Evolutionary conservation across 1,139 yeast species (phyloP).

Genomic region (Scheffersomyces insectosa): DNA sequence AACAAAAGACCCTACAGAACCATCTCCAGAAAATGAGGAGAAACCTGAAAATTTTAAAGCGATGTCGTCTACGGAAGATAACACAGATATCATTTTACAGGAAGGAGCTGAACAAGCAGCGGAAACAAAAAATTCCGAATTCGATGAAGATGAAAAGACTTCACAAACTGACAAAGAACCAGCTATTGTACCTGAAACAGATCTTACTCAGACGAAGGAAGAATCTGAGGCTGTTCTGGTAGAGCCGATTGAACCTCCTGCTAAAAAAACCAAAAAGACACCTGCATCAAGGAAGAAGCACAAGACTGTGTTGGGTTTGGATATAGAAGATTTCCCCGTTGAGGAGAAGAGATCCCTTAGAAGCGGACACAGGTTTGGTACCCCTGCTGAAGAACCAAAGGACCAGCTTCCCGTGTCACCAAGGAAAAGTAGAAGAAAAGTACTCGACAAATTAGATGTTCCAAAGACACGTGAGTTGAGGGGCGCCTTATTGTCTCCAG

Average conservation of each 20-base stretch:
- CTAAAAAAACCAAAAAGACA: not conserved
- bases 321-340: conserved; percentile 6
- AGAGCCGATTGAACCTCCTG: not conserved
- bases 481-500: conserved; percentile 6
- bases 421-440: too few relatives aligned
- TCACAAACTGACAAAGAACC: conserved; percentile 4
- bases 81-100: conserved; percentile 8
- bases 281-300: not conserved
- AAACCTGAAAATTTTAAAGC: conserved; percentile 5
- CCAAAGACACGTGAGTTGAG: conserved; percentile 9
- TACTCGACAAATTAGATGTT: conserved; percentile 3
- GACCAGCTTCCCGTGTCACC: too few relatives aligned
- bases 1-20: too few relatives aligned
- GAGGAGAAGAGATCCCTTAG: conserved; percentile 10
- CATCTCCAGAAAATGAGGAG: not conserved
- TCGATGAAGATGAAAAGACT: conserved; percentile 9
- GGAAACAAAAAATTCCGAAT: conserved; percentile 12
- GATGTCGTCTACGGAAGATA: conserved; percentile 10
- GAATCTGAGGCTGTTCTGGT: not conserved
- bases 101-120: conserved; percentile 19
- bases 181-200: conserved; percentile 1
- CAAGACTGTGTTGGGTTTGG: conserved; percentile 7
- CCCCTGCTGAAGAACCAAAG: too few relatives aligned
- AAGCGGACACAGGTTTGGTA: conserved; percentile 10
- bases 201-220: not conserved